Evolutionary conservation across 768 basidiomycete species (phyloP).

Genomic region (Leccinum sublutescens): DNA sequence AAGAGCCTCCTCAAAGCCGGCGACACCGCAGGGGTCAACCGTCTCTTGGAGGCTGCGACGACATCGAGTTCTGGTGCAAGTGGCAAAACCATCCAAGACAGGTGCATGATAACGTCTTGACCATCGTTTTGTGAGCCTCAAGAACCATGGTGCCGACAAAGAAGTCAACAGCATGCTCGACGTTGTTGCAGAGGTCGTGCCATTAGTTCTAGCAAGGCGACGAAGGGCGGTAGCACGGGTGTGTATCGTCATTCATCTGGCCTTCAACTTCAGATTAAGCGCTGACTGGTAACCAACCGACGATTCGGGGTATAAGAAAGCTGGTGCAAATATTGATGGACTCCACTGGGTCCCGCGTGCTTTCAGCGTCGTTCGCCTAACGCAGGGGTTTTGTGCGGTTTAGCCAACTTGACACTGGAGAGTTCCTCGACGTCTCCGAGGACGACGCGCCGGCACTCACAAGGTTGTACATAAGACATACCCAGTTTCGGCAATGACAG

Average conservation of each 20-base stretch:
- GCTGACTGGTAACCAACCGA: neutral
- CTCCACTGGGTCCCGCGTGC: constrained; percentile 32
- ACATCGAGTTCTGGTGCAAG: constrained; percentile 55
- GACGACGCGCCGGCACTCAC: constrained; percentile 69
- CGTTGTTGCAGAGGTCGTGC: constrained; percentile 41
- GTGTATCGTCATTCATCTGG: neutral
- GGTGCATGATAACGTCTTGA: neutral
- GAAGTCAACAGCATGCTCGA: constrained; percentile 41
- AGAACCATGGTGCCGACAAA: constrained; percentile 8
- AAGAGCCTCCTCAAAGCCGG: constrained; percentile 31
- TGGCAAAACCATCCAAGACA: constrained; percentile 7
- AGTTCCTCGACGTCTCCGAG: constrained; percentile 67
- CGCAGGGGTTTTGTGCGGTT: too few relatives aligned
- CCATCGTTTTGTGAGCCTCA: constrained; percentile 31
- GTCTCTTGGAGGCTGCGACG: constrained; percentile 46
- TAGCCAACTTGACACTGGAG: constrained; percentile 44
- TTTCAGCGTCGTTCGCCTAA: too few relatives aligned
- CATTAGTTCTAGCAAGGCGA: constrained; percentile 44
- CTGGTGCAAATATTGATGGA: neutral
- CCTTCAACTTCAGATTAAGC: too few relatives aligned
- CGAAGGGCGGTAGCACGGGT: constrained; percentile 39
- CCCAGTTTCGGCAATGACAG: constrained; percentile 48
- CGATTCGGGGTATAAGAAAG: constrained; percentile 48
- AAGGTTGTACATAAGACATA: constrained; percentile 51
- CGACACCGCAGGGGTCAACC: constrained; percentile 38